These are phyloP conservation scores for Paralagenidium karlingii DNA, from an alignment of 352 stramenopile species.

Conservation along the genomic window DNA sequence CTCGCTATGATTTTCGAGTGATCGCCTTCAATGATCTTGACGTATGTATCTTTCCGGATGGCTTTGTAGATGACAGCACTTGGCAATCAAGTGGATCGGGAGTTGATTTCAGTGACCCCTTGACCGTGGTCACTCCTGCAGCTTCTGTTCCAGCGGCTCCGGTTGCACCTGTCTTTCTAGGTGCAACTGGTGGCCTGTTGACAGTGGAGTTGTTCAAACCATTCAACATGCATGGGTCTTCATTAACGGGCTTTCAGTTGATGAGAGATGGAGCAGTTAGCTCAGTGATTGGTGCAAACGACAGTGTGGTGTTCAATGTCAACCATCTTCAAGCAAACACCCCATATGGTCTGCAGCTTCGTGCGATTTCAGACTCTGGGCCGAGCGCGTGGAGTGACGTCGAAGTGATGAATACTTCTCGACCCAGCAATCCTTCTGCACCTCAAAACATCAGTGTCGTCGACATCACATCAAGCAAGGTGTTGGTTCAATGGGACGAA, in stretches of 20 bases:
- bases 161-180: conserved; percentile 31
- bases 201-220: conserved; percentile 27
- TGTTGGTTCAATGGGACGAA: conserved; percentile 16
- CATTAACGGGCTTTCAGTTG: conserved; percentile 28
- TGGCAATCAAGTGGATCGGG: no score
- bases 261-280: conserved; percentile 10
- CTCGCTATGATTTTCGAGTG: conserved; percentile 35
- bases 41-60: conserved; percentile 18
- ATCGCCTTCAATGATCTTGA: conserved; percentile 32
- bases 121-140: conserved; percentile 12
- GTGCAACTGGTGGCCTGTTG: conserved; percentile 28
- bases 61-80: conserved; percentile 5
- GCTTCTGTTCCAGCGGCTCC: conserved; percentile 22
- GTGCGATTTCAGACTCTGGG: conserved; percentile 24
- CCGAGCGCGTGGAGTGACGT: conserved; percentile 16
- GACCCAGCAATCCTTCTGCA: conserved; percentile 11
- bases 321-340: conserved; percentile 14
- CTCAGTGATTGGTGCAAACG: conserved; percentile 8
- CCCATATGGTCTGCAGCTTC: conserved; percentile 18
- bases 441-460: conserved; percentile 14
- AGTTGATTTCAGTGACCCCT: neutral
- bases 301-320: conserved; percentile 12
- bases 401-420: conserved; percentile 13
- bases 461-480: conserved; percentile 22
- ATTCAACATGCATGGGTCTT: conserved; percentile 33